Conservation (phyloP, 495 filamentous ascomycete genomes). For the Neurospora hispaniola region DNA sequence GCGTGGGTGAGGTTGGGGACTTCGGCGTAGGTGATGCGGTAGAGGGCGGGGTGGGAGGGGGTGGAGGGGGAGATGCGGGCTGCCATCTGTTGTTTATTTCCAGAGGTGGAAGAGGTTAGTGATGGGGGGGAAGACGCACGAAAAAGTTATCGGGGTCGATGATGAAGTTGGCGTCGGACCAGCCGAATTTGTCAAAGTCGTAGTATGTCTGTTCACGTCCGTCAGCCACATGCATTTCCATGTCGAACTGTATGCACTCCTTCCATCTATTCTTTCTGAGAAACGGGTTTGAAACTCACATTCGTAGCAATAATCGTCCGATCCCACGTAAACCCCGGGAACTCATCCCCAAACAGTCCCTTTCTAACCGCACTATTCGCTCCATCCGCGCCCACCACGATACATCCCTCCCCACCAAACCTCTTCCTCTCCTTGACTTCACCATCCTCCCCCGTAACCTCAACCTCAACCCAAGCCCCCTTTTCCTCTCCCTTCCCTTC, state of each 20-base stretch:
- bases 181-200: conserved; percentile 42
- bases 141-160: conserved; percentile 42
- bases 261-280: no score
- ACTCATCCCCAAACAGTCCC: conserved; percentile 47
- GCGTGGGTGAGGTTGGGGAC: conserved; percentile 31
- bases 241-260: no score
- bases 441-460: conserved; percentile 20
- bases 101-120: background rate
- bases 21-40: conserved; percentile 47
- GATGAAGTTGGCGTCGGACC: conserved; percentile 46
- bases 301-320: conserved; percentile 53
- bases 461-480: conserved; percentile 40
- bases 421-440: conserved; percentile 20
- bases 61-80: conserved; percentile 48
- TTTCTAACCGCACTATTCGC: conserved; percentile 44
- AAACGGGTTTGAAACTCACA: conserved; percentile 20
- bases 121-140: background rate
- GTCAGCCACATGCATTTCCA: background rate
- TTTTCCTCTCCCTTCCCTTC: conserved; percentile 8
- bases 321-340: conserved; percentile 49
- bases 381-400: conserved; percentile 47
- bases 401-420: conserved; percentile 40
- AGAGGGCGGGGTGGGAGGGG: conserved; percentile 39
- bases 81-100: conserved; percentile 27
- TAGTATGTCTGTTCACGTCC: conserved; percentile 28